Conservation (phyloP, 148 eudicot species). For the Dysphania ambrosioides region DNA sequence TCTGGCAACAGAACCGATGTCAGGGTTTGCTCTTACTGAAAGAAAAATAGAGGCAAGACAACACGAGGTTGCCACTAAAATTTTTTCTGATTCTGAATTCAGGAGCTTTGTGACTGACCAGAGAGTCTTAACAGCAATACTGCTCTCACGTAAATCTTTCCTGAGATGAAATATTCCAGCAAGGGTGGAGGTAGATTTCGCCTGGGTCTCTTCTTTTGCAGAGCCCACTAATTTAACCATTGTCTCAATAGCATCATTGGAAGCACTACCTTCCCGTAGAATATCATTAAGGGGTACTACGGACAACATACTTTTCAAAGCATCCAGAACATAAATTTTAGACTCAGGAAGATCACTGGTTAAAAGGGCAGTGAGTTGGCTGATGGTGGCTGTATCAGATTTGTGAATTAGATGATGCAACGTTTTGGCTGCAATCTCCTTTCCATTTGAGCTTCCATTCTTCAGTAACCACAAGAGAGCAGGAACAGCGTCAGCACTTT, state of each 20-base stretch:
- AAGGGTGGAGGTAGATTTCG: conserved; percentile 83
- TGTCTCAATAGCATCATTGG: conserved; percentile 96
- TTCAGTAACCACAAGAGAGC: conserved; percentile 93
- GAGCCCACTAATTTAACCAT: conserved; percentile 75
- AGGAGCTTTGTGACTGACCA: conserved; percentile 58
- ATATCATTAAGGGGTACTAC: conserved; percentile 74
- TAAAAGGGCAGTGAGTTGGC: conserved; percentile 89
- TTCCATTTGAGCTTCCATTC: conserved; percentile 92
- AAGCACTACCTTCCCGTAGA: conserved; percentile 92
- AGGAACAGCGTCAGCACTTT: conserved; percentile 99
- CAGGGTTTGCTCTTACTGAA: conserved; percentile 78
- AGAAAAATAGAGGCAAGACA: conserved; percentile 93
- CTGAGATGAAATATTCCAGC: conserved; percentile 79
- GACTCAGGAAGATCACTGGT: conserved; percentile 97
- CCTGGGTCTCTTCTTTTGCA: conserved; percentile 82
- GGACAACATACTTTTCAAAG: conserved; percentile 80
- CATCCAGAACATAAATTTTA: conserved; percentile 87
- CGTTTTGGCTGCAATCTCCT: conserved; percentile 94
- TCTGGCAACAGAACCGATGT: conserved; percentile 67
- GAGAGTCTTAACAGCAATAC: conserved; percentile 67
- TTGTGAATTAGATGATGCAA: conserved; percentile 91
- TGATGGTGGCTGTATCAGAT: conserved; percentile 92
- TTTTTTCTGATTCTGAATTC: conserved; percentile 58
- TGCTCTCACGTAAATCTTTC: conserved; percentile 88
- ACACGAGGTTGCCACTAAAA: conserved; percentile 57